Evolutionary conservation across 192 early-diverging fungal species (phyloP).

Genomic region (Podila epigama): DNA sequence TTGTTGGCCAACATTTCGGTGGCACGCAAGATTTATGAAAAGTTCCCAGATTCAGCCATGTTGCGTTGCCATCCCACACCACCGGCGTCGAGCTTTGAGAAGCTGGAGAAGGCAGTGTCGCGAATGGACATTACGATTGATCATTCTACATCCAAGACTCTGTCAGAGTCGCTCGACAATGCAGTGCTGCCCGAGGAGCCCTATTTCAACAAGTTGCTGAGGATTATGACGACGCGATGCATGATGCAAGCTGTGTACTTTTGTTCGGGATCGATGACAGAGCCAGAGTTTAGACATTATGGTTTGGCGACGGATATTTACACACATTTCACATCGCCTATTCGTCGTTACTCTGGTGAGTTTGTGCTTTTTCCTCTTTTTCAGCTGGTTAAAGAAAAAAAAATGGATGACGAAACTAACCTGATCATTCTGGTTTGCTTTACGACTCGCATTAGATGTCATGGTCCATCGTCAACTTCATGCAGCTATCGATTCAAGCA

Average conservation of each 20-base stretch:
- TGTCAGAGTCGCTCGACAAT: slow-evolving; percentile 89
- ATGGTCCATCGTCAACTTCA: slow-evolving; percentile 91
- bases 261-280: slow-evolving; percentile 80
- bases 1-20: slow-evolving; percentile 97
- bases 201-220: slow-evolving; percentile 96
- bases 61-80: slow-evolving; percentile 77
- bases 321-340: slow-evolving; percentile 99
- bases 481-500: slow-evolving; percentile 54
- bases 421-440: background rate
- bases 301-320: slow-evolving; percentile 92
- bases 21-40: slow-evolving; percentile 80
- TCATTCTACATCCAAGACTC: slow-evolving; percentile 72
- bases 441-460: slow-evolving; percentile 64
- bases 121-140: slow-evolving; percentile 71
- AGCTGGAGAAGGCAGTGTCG: slow-evolving; percentile 65
- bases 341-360: slow-evolving; percentile 91
- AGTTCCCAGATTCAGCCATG: slow-evolving; percentile 80
- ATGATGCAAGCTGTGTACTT: slow-evolving; percentile 99
- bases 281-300: slow-evolving; percentile 82
- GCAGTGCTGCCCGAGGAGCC: slow-evolving; percentile 84
- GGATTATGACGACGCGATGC: slow-evolving; percentile 90
- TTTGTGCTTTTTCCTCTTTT: background rate
- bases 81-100: slow-evolving; percentile 56
- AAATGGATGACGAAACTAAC: no score
- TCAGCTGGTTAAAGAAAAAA: background rate